Evolutionary conservation across 2,329 filamentous ascomycete species (phyloP).

Genomic region (Alternaria sp.): DNA sequence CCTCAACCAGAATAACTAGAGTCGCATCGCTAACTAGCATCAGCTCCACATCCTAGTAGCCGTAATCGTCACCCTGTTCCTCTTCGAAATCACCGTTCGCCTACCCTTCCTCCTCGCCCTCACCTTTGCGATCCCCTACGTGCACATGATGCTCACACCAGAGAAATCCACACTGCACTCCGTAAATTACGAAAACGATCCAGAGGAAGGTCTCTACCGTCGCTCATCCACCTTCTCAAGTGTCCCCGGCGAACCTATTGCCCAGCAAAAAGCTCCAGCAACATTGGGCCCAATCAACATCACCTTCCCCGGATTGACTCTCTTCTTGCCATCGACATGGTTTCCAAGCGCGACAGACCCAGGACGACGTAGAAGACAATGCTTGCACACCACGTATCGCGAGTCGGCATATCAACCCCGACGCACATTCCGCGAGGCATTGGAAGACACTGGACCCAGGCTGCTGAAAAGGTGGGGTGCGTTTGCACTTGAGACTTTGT

Average conservation of each 20-base stretch:
- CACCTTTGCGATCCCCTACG: not conserved
- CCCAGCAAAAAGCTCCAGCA: not conserved
- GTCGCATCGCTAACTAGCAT: not conserved
- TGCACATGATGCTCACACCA: not conserved
- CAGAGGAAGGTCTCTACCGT: not conserved
- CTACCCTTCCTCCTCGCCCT: not conserved
- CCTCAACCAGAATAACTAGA: not conserved
- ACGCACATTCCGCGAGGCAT: not conserved
- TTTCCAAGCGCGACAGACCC: not conserved
- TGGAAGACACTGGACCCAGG: not conserved
- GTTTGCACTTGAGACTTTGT: not conserved
- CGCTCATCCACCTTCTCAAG: not conserved
- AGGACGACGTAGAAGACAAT: not conserved
- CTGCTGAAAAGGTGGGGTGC: not conserved
- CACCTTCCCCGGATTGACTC: not conserved
- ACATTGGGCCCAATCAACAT: not conserved
- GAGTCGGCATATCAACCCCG: not conserved
- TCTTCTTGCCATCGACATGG: not conserved
- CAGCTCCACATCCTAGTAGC: not conserved
- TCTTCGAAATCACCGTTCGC: not conserved
- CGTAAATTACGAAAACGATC: fast-evolving
- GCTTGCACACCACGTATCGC: not conserved
- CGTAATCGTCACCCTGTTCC: not conserved
- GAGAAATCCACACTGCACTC: not conserved
- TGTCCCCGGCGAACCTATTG: not conserved